Evolutionary conservation across 176 grass and related monocot species (phyloP).

Genomic region (maize (Zea mays)): Zm-B73-REFERENCE-NAM-5.0 NC_050098.1:150921001-150921500

Average conservation of each 20-base stretch:
- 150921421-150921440: background rate
- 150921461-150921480: slow-evolving; percentile 26
- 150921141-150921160: slow-evolving; percentile 16
- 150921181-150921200: slow-evolving; percentile 20
- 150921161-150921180: background rate
- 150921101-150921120: background rate
- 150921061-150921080: background rate
- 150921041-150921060: background rate
- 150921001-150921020: background rate
- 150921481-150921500: slow-evolving; percentile 81
- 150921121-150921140: background rate
- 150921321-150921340: slow-evolving; percentile 92
- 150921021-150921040: slow-evolving; percentile 2
- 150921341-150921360: slow-evolving; percentile 68
- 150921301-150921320: slow-evolving; percentile 95
- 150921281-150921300: slow-evolving; percentile 88
- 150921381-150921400: slow-evolving; percentile 72
- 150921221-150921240: slow-evolving; percentile 62
- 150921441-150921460: slow-evolving; percentile 1
- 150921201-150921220: background rate
- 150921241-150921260: slow-evolving; percentile 88
- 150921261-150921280: slow-evolving; percentile 93
- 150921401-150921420: slow-evolving; percentile 9
- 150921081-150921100: slow-evolving; percentile 12
- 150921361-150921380: slow-evolving; percentile 72